Evolutionary conservation across 352 stramenopile species (phyloP).

Genomic region (Phytophthora sansomeana): DNA sequence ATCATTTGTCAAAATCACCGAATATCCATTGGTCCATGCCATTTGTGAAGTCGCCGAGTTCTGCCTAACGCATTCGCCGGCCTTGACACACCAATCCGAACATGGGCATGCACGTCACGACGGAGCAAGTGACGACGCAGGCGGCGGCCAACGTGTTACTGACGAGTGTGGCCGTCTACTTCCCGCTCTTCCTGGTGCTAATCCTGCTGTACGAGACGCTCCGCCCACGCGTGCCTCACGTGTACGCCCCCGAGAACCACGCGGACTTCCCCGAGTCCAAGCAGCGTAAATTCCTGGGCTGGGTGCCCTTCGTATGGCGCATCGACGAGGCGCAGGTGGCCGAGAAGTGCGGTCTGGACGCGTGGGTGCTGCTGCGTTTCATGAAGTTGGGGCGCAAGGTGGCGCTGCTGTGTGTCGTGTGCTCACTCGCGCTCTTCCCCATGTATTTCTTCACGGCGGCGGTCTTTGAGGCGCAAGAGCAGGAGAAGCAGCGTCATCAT

Average conservation of each 20-base stretch:
- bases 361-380: slow-evolving; percentile 82
- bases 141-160: slow-evolving; percentile 59
- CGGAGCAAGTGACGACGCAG: slow-evolving; percentile 33
- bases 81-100: too few relatives aligned
- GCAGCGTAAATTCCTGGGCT: slow-evolving; percentile 49
- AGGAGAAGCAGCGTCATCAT: slow-evolving; percentile 39
- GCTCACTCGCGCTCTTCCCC: slow-evolving; percentile 72
- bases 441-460: slow-evolving; percentile 66
- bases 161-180: slow-evolving; percentile 70
- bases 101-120: slow-evolving; percentile 36
- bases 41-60: slow-evolving; percentile 3
- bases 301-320: slow-evolving; percentile 70
- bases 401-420: slow-evolving; percentile 57
- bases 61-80: not conserved
- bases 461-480: slow-evolving; percentile 38
- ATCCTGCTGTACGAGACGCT: slow-evolving; percentile 72
- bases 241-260: slow-evolving; percentile 64
- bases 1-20: too few relatives aligned
- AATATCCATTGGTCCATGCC: too few relatives aligned
- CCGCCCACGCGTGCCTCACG: slow-evolving; percentile 46
- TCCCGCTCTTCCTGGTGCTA: slow-evolving; percentile 62
- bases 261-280: slow-evolving; percentile 44
- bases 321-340: slow-evolving; percentile 68
- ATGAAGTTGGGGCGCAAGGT: slow-evolving; percentile 76
- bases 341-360: slow-evolving; percentile 69